These are phyloP conservation scores for Bolboschoenoplectus hybrid DNA, from an alignment of 202 grass and related monocot genomes.

Conservation along the genomic window DNA sequence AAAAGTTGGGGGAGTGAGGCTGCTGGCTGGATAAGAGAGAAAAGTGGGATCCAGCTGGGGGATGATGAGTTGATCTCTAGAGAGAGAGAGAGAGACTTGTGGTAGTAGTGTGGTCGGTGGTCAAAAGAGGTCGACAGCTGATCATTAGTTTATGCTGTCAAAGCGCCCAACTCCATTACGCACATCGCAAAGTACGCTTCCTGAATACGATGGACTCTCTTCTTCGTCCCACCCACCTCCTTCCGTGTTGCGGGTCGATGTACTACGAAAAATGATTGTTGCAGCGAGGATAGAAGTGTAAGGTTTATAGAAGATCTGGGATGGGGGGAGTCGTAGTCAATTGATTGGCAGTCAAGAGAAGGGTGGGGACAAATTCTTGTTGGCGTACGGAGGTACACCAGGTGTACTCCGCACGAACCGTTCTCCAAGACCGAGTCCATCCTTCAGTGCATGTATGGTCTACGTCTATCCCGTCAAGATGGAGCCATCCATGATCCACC, in stretches of 20 bases:
- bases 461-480: not conserved
- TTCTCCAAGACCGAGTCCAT: conserved; percentile 2
- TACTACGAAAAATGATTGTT: not conserved
- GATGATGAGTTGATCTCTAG: not conserved
- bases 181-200: conserved; percentile 26
- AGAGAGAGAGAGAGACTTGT: not conserved
- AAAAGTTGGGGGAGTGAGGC: not conserved
- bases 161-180: not conserved
- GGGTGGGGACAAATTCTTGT: not conserved
- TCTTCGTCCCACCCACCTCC: not conserved
- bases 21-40: not conserved
- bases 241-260: not conserved
- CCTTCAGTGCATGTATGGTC: not conserved
- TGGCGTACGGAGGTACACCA: not conserved
- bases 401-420: not conserved
- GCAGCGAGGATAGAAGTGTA: not conserved
- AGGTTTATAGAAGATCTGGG: not conserved
- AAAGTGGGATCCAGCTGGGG: conserved; percentile 32
- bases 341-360: not conserved
- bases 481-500: not conserved
- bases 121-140: conserved; percentile 33
- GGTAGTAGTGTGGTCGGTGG: conserved; percentile 29
- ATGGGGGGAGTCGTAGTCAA: not conserved
- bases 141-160: conserved; percentile 34
- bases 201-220: conserved; percentile 27